Evolutionary conservation across 805 yeast genomes (phyloP).

Genomic region (Vanderwaltozyma polyspora): DNA sequence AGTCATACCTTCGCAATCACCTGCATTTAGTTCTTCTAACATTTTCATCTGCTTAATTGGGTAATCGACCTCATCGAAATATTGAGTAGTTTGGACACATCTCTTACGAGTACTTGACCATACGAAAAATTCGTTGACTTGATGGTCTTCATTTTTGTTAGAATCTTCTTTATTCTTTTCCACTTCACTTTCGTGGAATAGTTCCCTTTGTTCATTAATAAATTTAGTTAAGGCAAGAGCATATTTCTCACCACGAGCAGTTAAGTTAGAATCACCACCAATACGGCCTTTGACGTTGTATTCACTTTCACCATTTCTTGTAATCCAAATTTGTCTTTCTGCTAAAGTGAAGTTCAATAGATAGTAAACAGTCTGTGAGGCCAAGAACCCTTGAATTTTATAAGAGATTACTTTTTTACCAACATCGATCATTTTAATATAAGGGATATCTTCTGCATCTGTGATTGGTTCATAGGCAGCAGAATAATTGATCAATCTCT

Average conservation of each 20-base stretch:
- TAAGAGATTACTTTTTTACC: slow-evolving; percentile 90
- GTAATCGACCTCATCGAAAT: slow-evolving; percentile 62
- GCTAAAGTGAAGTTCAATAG: slow-evolving; percentile 77
- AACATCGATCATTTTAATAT: slow-evolving; percentile 90
- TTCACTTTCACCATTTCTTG: slow-evolving; percentile 87
- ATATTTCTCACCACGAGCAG: slow-evolving; percentile 68
- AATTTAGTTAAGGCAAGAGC: slow-evolving; percentile 64
- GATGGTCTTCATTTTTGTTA: slow-evolving; percentile 22
- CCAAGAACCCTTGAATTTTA: slow-evolving; percentile 77
- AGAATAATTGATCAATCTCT: slow-evolving; percentile 72
- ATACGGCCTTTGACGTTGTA: slow-evolving; percentile 79
- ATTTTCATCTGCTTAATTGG: slow-evolving; percentile 82
- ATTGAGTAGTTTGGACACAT: slow-evolving; percentile 64
- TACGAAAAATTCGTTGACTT: slow-evolving; percentile 64
- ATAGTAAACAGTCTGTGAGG: slow-evolving; percentile 88
- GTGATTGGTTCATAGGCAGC: slow-evolving; percentile 85
- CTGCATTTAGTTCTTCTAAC: slow-evolving; percentile 91
- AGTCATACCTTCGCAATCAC: slow-evolving; percentile 85
- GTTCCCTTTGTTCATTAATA: slow-evolving; percentile 55
- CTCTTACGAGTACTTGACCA: slow-evolving; percentile 87
- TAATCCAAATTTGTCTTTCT: slow-evolving; percentile 87
- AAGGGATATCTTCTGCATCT: slow-evolving; percentile 64
- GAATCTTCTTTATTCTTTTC: slow-evolving; percentile 26
- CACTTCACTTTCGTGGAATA: slow-evolving; percentile 54
- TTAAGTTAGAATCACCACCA: slow-evolving; percentile 83